phyloP scores from a whole-genome alignment of 495 filamentous ascomycete species.

The Cudoniella acicularis region DNA sequence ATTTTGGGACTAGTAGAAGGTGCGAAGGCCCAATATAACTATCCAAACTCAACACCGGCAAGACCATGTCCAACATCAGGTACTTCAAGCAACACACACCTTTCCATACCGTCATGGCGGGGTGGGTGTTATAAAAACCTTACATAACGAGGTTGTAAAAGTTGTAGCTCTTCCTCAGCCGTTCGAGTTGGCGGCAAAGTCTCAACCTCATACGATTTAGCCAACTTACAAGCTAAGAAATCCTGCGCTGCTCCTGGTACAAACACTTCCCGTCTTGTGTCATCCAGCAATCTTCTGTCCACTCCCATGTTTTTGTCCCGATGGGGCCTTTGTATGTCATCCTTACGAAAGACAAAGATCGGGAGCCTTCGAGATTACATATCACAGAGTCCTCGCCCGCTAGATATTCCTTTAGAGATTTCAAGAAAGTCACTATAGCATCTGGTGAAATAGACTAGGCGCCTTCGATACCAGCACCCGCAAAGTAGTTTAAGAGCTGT shows the following conservation, averaged over 20 bases:
- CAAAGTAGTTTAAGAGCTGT: background rate
- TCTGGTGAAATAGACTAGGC: background rate
- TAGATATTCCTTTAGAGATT: background rate
- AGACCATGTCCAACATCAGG: no score
- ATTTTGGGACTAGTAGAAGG: no score
- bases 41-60: no score
- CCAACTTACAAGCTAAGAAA: no score
- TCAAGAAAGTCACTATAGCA: background rate
- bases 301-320: background rate
- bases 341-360: background rate
- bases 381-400: background rate
- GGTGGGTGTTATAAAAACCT: no score
- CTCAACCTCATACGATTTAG: no score
- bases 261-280: background rate
- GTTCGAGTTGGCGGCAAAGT: no score
- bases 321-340: background rate
- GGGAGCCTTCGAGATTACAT: background rate
- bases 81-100: no score
- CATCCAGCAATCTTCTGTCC: background rate
- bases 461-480: background rate
- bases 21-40: no score
- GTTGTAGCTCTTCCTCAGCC: no score
- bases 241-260: background rate
- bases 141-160: no score
- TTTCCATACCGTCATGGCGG: no score